phyloP scores from a whole-genome alignment of 2,329 filamentous ascomycete genomes.

The Ceratocystis harringtonii region DNA sequence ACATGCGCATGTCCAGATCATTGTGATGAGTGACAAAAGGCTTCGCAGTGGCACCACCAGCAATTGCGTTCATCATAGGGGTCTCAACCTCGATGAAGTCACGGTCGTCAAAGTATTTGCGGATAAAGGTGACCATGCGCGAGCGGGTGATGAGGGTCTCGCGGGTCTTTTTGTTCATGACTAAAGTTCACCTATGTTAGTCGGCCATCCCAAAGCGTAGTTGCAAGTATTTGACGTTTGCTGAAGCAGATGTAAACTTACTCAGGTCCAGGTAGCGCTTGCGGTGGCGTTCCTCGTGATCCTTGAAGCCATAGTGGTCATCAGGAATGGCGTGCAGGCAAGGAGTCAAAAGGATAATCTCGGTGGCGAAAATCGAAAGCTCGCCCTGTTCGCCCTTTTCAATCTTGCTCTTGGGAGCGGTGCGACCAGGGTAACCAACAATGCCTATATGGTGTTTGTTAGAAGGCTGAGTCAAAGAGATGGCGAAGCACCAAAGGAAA shows the following conservation, averaged over 20 bases:
- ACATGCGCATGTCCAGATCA: conserved; percentile 86
- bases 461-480: neutral
- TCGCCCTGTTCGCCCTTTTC: conserved; percentile 67
- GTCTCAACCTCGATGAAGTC: conserved; percentile 94
- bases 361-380: conserved; percentile 79
- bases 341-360: conserved; percentile 73
- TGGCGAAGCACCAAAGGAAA: neutral
- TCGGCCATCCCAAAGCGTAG: neutral
- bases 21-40: conserved; percentile 96
- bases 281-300: conserved; percentile 83
- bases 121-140: conserved; percentile 69
- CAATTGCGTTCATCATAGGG: conserved; percentile 92
- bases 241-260: neutral
- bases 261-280: conserved; percentile 85
- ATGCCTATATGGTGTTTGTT: conserved; percentile 27
- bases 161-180: conserved; percentile 83
- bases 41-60: conserved; percentile 83
- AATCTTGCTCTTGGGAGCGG: conserved; percentile 79
- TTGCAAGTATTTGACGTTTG: neutral
- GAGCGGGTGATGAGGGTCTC: conserved; percentile 72
- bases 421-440: conserved; percentile 67
- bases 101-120: conserved; percentile 71
- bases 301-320: conserved; percentile 89
- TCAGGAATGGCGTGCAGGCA: conserved; percentile 83
- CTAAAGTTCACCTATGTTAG: conserved; percentile 6